Evolutionary conservation across 345 rosid species (phyloP).

Genomic region (Arabidopsis suecica): DNA sequence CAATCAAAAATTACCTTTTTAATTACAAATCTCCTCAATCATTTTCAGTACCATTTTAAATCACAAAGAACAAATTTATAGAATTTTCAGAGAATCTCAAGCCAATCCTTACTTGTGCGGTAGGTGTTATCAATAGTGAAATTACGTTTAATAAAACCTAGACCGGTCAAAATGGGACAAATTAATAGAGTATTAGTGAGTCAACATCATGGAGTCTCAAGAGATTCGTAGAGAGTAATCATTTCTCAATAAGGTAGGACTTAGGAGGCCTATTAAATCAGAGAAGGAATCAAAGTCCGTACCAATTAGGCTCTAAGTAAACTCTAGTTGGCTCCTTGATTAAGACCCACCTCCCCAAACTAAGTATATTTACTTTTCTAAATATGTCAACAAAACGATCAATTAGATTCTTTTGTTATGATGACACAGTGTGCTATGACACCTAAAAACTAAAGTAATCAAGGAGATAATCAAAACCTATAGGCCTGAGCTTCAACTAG

Average conservation of each 20-base stretch:
- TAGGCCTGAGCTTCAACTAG: slow-evolving; percentile 34
- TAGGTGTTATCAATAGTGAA: background rate
- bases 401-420: slow-evolving; percentile 40
- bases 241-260: slow-evolving; percentile 31
- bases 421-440: slow-evolving; percentile 42
- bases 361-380: slow-evolving; percentile 18
- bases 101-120: slow-evolving; percentile 20
- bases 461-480: slow-evolving; percentile 36
- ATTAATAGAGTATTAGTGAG: background rate
- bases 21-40: background rate
- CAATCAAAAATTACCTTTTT: background rate
- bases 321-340: slow-evolving; percentile 17
- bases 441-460: slow-evolving; percentile 45
- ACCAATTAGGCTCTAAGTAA: slow-evolving; percentile 42
- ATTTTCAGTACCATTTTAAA: background rate
- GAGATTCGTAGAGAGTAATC: slow-evolving; percentile 17
- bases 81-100: slow-evolving; percentile 8
- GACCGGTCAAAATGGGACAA: background rate
- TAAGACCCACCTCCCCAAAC: slow-evolving; percentile 31
- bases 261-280: slow-evolving; percentile 15
- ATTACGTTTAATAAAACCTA: background rate
- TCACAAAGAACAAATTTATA: background rate
- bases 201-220: background rate
- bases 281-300: slow-evolving; percentile 22
- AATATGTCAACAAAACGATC: slow-evolving; percentile 40